Percentiles rank a stretch among this genome's conserved stretches.
phyloP scores from a whole-genome alignment of 768 basidiomycete genomes.

The Suillus americanus region DNA sequence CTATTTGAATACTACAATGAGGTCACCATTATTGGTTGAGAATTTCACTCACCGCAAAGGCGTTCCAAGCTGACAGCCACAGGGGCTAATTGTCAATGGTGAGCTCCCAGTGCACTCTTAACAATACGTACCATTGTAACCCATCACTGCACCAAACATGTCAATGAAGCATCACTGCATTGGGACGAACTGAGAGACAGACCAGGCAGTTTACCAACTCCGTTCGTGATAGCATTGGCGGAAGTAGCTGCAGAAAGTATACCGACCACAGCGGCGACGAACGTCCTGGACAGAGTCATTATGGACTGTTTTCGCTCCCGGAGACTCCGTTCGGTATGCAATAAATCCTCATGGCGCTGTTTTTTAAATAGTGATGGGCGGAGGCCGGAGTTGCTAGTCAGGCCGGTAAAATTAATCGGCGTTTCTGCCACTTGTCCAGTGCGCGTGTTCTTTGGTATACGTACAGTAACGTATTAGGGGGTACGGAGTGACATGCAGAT shows the following conservation, averaged over 20 bases:
- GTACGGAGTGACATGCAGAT: no score
- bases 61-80: constrained; percentile 58
- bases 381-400: constrained; percentile 4
- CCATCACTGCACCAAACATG: constrained; percentile 23
- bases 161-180: constrained; percentile 8
- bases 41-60: constrained; percentile 48
- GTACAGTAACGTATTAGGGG: no score
- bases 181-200: neutral
- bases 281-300: constrained; percentile 15
- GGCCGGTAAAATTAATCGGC: no score
- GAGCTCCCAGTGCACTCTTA: neutral
- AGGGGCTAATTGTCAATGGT: neutral
- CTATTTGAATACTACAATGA: constrained; percentile 27
- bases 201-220: constrained; percentile 33
- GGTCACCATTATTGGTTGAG: neutral
- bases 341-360: neutral
- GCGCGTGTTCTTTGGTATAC: no score
- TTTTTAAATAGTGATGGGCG: constrained; percentile 15
- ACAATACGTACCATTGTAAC: constrained; percentile 26
- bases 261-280: constrained; percentile 7
- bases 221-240: constrained; percentile 24
- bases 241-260: constrained; percentile 15
- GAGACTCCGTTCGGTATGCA: neutral
- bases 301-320: neutral
- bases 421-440: no score